phyloP scores from a whole-genome alignment of 768 basidiomycete genomes.

The Leccinum pellstonianum region DNA sequence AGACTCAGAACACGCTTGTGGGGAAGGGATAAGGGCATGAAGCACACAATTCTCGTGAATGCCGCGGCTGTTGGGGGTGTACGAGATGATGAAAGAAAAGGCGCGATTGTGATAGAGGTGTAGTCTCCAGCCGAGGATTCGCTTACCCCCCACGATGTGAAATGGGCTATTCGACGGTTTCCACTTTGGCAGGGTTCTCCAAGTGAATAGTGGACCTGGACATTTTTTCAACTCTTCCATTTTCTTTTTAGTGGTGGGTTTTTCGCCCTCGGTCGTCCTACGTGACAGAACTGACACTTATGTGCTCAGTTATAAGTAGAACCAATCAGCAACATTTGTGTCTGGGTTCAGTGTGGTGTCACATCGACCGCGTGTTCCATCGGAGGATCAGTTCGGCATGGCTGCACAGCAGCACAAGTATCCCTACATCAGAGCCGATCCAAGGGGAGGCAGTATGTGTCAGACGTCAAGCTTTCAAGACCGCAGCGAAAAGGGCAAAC shows the following conservation, averaged over 20 bases:
- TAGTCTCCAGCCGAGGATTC: neutral
- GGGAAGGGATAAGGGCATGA: neutral
- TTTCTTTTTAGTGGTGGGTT: neutral
- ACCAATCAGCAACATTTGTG: neutral
- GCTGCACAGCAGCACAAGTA: neutral
- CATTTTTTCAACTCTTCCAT: neutral
- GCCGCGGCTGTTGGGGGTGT: slow-evolving; percentile 5
- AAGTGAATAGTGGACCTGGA: neutral
- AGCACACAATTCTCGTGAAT: slow-evolving; percentile 6
- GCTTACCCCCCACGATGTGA: neutral
- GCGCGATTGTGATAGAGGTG: slow-evolving; percentile 2
- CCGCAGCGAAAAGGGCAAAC: neutral
- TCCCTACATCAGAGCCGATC: neutral
- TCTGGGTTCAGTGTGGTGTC: neutral
- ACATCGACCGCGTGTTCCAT: neutral
- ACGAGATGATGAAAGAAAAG: slow-evolving; percentile 11
- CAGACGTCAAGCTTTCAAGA: neutral
- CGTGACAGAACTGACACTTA: neutral
- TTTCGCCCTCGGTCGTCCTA: neutral
- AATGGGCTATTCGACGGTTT: neutral
- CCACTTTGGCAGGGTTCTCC: neutral
- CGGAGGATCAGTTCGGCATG: neutral
- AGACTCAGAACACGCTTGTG: neutral
- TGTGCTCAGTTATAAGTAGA: neutral
- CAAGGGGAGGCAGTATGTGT: neutral